Base-by-base conservation (phyloP, 441 rosid genomes). In the Aquilaria agallochum region DNA sequence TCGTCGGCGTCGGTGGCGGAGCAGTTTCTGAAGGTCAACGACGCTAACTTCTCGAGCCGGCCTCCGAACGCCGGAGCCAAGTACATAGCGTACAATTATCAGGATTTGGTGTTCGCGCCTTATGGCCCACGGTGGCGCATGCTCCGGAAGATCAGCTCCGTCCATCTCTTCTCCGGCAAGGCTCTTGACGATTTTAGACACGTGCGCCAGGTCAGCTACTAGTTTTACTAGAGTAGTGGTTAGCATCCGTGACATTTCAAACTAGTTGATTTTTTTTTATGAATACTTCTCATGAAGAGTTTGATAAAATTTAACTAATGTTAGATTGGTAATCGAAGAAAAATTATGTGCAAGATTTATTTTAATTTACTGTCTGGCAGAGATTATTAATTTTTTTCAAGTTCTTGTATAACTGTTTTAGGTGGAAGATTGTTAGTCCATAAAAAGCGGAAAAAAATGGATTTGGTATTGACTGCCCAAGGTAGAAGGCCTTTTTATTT, bases 31-130 rank as follows among this genome's bases (percentile, higher is more conserved):
- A 88, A 86, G 66, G 47, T 58, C 34, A 89, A 88, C 30, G 97
- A 90, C 42, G 69, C 84, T 4, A 90, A 88, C 59, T 90, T 90
- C 79, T 80, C 87, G 0, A 90, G 88, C 82, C 75, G 97, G 15
- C 95, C 97, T 14, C 88, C 93, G 0, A 90, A 83, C 60, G 67
- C 93, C 2, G 97, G 97, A 15, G 95, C 93, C 14, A 88, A 90
- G 57, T 72, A 90, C 51, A 68, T 90, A 11, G 93, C 97, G 2
- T 90, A 90, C 42, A 90, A 90, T 45, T 86, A 88, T 9, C 95
- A 88, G 49, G 97, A 90, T 75, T 79, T 90, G 27, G 97, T 88
- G 60, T 88, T 90, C 61, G 88, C 95, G 1, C 97, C 97, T 0
- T 86, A 90, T 42, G 97, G 97, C 9, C 76, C 85, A 6, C 45